phyloP scores from a whole-genome alignment of 768 basidiomycete species.

The Pleurotus sapidus region DNA sequence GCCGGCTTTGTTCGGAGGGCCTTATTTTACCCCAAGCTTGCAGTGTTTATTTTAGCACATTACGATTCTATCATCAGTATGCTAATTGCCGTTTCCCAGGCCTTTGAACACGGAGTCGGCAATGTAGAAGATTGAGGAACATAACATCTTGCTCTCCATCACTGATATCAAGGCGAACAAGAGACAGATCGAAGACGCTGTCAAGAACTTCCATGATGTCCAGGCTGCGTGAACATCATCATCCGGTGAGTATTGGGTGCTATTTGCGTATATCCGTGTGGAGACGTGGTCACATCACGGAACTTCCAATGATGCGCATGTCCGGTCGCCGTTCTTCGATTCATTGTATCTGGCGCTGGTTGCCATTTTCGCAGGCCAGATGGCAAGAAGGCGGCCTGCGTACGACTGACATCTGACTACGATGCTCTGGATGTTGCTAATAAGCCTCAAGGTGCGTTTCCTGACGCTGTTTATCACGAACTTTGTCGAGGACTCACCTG shows the following conservation, averaged over 20 bases:
- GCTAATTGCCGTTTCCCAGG: slow-evolving; percentile 29
- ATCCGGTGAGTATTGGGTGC: slow-evolving; percentile 68
- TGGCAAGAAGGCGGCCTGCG: slow-evolving; percentile 99
- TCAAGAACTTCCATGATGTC: slow-evolving; percentile 99
- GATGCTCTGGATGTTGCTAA: slow-evolving; percentile 97
- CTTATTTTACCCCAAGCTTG: not conserved
- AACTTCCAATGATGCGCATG: not conserved
- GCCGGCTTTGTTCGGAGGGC: not conserved
- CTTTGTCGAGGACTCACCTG: not conserved
- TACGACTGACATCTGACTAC: slow-evolving; percentile 91
- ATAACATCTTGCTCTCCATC: slow-evolving; percentile 98
- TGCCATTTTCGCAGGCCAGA: slow-evolving; percentile 63
- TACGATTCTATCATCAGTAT: not conserved
- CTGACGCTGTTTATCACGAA: not conserved
- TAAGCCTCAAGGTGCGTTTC: slow-evolving; percentile 74
- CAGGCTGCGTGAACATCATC: slow-evolving; percentile 96
- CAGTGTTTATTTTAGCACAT: not conserved
- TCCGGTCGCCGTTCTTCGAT: not conserved
- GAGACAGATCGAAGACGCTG: slow-evolving; percentile 98
- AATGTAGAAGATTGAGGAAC: slow-evolving; percentile 99
- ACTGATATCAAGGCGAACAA: slow-evolving; percentile 96
- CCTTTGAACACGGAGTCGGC: slow-evolving; percentile 94
- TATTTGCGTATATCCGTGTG: not conserved
- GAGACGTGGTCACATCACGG: too few relatives aligned
- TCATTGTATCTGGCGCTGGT: not conserved